A percentile compares a stretch with the other conserved stretches of the same genome.
These are phyloP conservation scores for Chaetoceros muelleri DNA, from an alignment of 108 stramenopile species.

Conservation along the genomic window DNA sequence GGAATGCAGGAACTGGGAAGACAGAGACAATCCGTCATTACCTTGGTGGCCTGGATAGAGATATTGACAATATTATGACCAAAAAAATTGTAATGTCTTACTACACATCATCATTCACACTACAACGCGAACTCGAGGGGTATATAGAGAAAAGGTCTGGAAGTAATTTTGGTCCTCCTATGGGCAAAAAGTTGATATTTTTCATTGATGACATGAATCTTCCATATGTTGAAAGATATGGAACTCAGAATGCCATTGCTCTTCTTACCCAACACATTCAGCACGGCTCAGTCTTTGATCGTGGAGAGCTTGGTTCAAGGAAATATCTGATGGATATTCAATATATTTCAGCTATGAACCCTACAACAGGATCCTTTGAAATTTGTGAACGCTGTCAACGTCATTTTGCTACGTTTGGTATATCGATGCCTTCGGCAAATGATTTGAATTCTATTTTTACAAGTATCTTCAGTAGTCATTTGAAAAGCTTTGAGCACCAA, in stretches of 20 bases:
- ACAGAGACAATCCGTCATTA: conserved; percentile 77
- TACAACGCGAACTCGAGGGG: conserved; percentile 73
- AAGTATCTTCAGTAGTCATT: conserved; percentile 67
- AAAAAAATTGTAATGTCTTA: conserved; percentile 81
- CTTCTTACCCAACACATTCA: conserved; percentile 80
- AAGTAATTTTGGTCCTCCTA: conserved; percentile 70
- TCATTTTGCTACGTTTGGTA: conserved; percentile 77
- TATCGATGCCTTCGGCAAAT: conserved; percentile 57
- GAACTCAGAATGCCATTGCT: conserved; percentile 85
- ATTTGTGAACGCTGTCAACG: conserved; percentile 83
- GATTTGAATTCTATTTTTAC: conserved; percentile 76
- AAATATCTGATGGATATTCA: conserved; percentile 84
- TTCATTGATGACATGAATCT: conserved; percentile 89
- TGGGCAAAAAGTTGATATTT: conserved; percentile 65
- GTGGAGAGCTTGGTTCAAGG: conserved; percentile 70
- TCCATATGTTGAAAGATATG: conserved; percentile 87
- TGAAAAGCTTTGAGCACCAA: conserved; percentile 43
- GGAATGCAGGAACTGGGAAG: conserved; percentile 87
- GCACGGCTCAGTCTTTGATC: conserved; percentile 79
- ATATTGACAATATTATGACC: conserved; percentile 59
- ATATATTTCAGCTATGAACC: conserved; percentile 86
- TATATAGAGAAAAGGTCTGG: conserved; percentile 84
- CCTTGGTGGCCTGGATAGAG: conserved; percentile 60
- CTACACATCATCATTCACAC: conserved; percentile 66
- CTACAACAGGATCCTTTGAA: conserved; percentile 78